Percentiles rank a stretch among this genome's conserved stretches.
phyloP scores from a whole-genome alignment of 1,284 basidiomycete species.

The Heterobasidion occidentale region DNA sequence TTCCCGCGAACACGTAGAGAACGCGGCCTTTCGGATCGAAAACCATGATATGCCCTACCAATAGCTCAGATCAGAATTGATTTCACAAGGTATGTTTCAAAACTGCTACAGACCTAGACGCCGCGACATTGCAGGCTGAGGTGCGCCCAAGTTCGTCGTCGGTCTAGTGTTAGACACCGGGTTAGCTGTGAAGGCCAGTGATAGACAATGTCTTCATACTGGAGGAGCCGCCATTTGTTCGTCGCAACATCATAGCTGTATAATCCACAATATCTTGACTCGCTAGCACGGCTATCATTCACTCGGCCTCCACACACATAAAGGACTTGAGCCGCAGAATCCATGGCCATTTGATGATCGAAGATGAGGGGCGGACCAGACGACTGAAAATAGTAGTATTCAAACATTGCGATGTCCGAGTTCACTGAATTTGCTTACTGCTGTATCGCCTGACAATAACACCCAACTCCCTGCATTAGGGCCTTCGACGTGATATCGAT shows the following conservation, averaged over 20 bases:
- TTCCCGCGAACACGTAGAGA: constrained; percentile 66
- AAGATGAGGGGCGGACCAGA: constrained; percentile 68
- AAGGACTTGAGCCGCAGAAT: constrained; percentile 61
- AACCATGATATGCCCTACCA: constrained; percentile 68
- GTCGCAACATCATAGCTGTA: constrained; percentile 59
- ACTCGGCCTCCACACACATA: constrained; percentile 78
- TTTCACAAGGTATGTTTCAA: background rate
- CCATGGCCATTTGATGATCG: constrained; percentile 79
- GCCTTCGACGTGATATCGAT: constrained; percentile 60
- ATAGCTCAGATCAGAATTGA: background rate
- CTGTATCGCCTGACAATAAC: constrained; percentile 51
- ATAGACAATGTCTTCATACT: constrained; percentile 27
- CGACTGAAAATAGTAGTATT: constrained; percentile 26
- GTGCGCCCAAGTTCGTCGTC: constrained; percentile 4
- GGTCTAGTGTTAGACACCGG: background rate
- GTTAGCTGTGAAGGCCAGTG: background rate
- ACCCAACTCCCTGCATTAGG: constrained; percentile 59
- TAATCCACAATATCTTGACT: constrained; percentile 56
- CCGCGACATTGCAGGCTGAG: constrained; percentile 33
- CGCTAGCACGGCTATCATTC: constrained; percentile 53
- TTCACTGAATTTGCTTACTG: constrained; percentile 26
- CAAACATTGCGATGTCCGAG: background rate
- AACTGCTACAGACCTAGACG: constrained; percentile 46
- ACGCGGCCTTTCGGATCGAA: constrained; percentile 49
- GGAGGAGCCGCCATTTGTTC: constrained; percentile 56